Evolutionary conservation across 148 eudicot genomes (phyloP), one percentile per base, ranked within the genome.

Genomic region (Cornus florida): DNA sequence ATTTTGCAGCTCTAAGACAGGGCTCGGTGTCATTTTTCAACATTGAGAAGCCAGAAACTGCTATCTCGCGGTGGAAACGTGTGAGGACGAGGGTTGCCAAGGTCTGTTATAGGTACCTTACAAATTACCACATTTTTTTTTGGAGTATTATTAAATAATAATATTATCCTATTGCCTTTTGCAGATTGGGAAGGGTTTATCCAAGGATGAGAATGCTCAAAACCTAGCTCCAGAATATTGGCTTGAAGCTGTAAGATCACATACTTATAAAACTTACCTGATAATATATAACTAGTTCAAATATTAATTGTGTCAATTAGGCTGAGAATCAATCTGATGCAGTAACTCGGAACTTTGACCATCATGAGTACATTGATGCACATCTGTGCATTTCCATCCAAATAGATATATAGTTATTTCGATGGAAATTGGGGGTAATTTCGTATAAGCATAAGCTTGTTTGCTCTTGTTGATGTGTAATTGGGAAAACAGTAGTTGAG

Each of bases 151-250:
- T 65, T 39, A 53, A 65, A 19, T 31, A 38, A 14, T 10, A 73
- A 32, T 66, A 8, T 8, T 16, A 24, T 14, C 69, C 32, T 56
- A 67, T n/a, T 35, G 50, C 35, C 38, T 71, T 65, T 80, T 74
- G 28, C 84, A 82, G 84, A 71, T 82, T 31, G 85, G 85, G 31
- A 83, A 83, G 69, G 85, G 85, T 50, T 83, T 79, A 57, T 83
- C 79, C 38, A 79, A 78, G 73, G 77, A 82, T 77, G 84, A 82
- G 43, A 82, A 82, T 69, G 84, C 84, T 53, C 81, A 77, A 50
- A 78, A 78, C 50, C 72, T 78, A 13, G 85, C 82, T 70, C 79
- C 79, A 19, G 79, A 79, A 60, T 82, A 83, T 74, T 83, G 85
- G 85, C 85, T 83, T 11, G 85, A 83, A 79, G 85, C 85, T 19